Evolutionary conservation across 1,139 yeast species (phyloP).

Genomic region (Scheffersomyces segobiensis): DNA sequence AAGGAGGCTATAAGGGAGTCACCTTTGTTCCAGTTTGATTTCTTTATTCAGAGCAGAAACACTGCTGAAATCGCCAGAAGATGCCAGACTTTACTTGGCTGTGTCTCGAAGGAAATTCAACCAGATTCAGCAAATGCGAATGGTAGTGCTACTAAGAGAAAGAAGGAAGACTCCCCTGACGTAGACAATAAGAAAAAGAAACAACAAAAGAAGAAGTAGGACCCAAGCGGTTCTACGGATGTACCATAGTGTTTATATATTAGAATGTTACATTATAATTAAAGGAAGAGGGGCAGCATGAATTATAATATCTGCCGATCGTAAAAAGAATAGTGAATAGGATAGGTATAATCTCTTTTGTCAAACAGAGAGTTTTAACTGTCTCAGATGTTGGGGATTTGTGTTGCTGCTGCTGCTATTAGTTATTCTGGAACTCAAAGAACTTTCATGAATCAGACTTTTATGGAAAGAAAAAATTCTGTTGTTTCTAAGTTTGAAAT

Average conservation of each 20-base stretch:
- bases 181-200: slow-evolving; percentile 12
- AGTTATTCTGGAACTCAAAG: neutral
- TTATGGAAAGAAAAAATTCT: slow-evolving; percentile 2
- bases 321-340: neutral
- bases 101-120: slow-evolving; percentile 60
- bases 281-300: neutral
- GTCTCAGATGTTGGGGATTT: neutral
- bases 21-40: slow-evolving; percentile 67
- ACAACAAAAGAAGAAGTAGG: slow-evolving; percentile 1
- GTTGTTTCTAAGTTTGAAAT: neutral
- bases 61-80: slow-evolving; percentile 67
- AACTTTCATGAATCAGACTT: neutral
- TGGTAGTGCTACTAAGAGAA: slow-evolving; percentile 10
- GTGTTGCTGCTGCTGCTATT: neutral
- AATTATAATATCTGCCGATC: neutral
- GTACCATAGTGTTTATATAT: neutral
- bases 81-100: slow-evolving; percentile 63
- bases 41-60: slow-evolving; percentile 68
- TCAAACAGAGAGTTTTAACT: neutral
- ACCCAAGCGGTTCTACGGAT: neutral
- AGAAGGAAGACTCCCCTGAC: slow-evolving; percentile 13
- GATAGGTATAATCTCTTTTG: neutral
- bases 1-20: slow-evolving; percentile 61
- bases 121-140: slow-evolving; percentile 14
- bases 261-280: neutral